Percentiles rank a stretch among this genome's conserved stretches.
Evolutionary conservation across 768 basidiomycete genomes (phyloP).

Genomic region (Boletus rubescentipes): DNA sequence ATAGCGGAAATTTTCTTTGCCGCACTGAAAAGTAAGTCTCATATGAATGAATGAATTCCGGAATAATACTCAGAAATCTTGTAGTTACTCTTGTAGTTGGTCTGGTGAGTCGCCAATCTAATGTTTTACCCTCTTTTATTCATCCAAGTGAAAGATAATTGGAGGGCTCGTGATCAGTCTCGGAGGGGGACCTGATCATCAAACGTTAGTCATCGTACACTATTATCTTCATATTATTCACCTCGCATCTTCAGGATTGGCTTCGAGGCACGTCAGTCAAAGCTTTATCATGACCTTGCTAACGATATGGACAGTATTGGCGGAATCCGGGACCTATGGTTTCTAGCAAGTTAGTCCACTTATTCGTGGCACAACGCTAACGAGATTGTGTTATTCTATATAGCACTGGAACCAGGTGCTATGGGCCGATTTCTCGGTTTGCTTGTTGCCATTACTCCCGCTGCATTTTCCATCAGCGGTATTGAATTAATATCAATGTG

Average conservation of each 20-base stretch:
- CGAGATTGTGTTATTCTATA: neutral
- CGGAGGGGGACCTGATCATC: too few species aligned
- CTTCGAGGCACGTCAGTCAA: conserved; percentile 7
- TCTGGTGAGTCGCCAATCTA: conserved; percentile 18
- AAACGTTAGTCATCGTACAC: conserved; percentile 34
- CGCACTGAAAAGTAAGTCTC: conserved; percentile 23
- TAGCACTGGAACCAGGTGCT: conserved; percentile 23
- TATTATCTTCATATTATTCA: conserved; percentile 25
- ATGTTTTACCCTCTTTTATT: neutral
- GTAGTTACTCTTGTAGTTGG: conserved; percentile 39
- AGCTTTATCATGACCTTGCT: neutral
- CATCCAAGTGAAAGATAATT: conserved; percentile 26
- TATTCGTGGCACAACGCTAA: neutral
- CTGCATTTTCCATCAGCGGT: conserved; percentile 74
- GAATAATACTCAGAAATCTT: neutral
- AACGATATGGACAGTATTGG: conserved; percentile 20
- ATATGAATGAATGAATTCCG: neutral
- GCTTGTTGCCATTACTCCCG: conserved; percentile 20
- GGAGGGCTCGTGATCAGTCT: conserved; percentile 51
- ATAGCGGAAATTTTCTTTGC: conserved; percentile 25
- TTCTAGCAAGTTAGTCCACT: conserved; percentile 4
- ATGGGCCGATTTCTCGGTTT: conserved; percentile 22
- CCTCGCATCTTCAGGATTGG: conserved; percentile 12
- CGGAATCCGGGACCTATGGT: too few species aligned
- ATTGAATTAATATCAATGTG: conserved; percentile 75